Conservation (phyloP, 2,329 filamentous ascomycete genomes). For the Xylariaceae sp. region DNA sequence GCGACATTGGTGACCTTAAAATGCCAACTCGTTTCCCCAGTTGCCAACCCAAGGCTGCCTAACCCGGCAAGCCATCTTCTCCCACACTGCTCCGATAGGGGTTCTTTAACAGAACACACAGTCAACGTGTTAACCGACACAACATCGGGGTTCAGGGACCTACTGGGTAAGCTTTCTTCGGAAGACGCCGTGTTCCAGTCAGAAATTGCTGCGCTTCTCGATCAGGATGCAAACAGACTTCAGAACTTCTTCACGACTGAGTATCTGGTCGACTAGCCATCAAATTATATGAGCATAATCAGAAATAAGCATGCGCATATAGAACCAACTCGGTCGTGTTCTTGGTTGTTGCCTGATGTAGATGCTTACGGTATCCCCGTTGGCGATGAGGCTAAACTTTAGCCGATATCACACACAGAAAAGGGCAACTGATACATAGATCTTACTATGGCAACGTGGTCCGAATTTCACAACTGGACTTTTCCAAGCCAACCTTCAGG, state of each 20-base stretch:
- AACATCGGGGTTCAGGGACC: conserved; percentile 28
- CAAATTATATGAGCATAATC: not conserved
- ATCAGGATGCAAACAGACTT: conserved; percentile 24
- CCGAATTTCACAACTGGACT: no score
- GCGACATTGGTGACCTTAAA: conserved; percentile 36
- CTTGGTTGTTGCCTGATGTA: not conserved
- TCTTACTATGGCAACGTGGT: no score
- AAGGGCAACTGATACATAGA: no score
- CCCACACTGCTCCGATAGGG: conserved; percentile 30
- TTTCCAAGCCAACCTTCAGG: no score
- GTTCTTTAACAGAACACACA: conserved; percentile 26
- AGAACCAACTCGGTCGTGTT: not conserved
- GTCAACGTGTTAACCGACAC: conserved; percentile 33
- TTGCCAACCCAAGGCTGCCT: conserved; percentile 7
- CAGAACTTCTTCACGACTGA: conserved; percentile 30
- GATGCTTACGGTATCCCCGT: no score
- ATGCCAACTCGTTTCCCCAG: conserved; percentile 24
- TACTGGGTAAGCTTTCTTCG: conserved; percentile 26
- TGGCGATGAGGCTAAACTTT: no score
- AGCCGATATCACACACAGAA: no score
- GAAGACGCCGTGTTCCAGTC: conserved; percentile 19
- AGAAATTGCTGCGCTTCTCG: conserved; percentile 26
- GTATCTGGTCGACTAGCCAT: conserved; percentile 24
- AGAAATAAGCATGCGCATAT: not conserved
- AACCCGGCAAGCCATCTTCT: conserved; percentile 29